Evolutionary conservation across 768 basidiomycete genomes (phyloP), one percentile per base, ranked within the genome.

Genomic region (Chalciporus pseudorubinellus): DNA sequence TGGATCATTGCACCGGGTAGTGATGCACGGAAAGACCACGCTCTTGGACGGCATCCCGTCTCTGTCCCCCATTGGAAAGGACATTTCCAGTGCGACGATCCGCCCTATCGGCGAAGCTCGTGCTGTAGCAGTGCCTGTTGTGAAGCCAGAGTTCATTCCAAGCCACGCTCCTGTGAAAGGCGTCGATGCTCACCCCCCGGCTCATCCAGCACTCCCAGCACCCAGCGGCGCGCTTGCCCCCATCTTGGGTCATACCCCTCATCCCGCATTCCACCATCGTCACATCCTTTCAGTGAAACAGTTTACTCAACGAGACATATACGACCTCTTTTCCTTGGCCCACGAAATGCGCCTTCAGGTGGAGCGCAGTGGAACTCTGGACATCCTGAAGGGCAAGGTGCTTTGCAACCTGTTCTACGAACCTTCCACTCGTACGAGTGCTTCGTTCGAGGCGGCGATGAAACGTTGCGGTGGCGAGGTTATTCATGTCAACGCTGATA

Each of bases 401-500:
- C 79, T 99, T 6, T 92, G 88, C 65, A 94, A 85, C 19, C 67
- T 95, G 33, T 99, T 99, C 78, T 99, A 93, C 68, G 97, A 99
- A 68, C 91, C 95, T 1, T 97, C 94, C 3, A 99, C 97, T 3
- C 81, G 97, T 29, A 99, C 97, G 3, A 93, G 91, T 55, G 80
- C 89, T 4, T 98, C 95, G 9, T 99, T 99, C 62, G 95, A 99
- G 66, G 88, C 95, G 3, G 97, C 97, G 11, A 99, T 98, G 97
- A 95, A 97, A 70, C 84, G 97, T 44, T 93, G 93, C 62, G 97
- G 97, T 22, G 97, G 97, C 18, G 84, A 95, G 62, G 95, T 98
- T 34, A 85, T 97, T n/a, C 80, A 87, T 50, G 80, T 98, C 50
- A 80, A 80, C 38, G 81, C 82, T 3, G 90, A 92, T 47, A 77